Evolutionary conservation across 345 rosid species (phyloP).

Genomic region (Melaleuca alternifolia): DNA sequence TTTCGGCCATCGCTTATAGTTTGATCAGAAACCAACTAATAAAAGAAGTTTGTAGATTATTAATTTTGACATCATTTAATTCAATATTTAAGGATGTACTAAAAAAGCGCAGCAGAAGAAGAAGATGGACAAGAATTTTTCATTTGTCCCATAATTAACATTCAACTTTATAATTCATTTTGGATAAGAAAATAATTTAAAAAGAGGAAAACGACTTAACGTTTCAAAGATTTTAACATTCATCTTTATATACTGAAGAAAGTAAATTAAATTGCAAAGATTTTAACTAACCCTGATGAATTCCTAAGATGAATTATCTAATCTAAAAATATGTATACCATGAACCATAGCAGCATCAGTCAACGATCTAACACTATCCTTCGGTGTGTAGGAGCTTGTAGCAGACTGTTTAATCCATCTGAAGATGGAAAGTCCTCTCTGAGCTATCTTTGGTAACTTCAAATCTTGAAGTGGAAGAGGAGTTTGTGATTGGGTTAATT

Average conservation of each 20-base stretch:
- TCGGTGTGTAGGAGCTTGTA: neutral
- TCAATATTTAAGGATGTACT: no score
- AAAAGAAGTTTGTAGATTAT: no score
- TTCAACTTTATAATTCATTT: no score
- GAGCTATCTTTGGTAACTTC: slow-evolving; percentile 15
- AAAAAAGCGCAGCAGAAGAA: no score
- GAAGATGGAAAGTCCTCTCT: neutral
- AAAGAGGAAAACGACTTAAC: no score
- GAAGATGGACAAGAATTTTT: no score
- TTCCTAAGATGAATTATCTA: neutral
- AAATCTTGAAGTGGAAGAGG: slow-evolving; percentile 12
- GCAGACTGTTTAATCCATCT: neutral
- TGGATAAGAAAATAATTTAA: no score
- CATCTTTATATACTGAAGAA: neutral
- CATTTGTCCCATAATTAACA: no score
- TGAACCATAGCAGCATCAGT: neutral
- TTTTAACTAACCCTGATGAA: neutral
- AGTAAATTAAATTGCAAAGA: neutral
- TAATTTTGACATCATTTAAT: no score
- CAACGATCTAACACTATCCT: neutral
- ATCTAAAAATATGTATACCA: neutral
- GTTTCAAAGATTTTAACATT: no score
- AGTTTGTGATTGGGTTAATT: slow-evolving; percentile 18
- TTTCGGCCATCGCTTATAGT: no score
- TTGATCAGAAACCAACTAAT: no score